These are phyloP conservation scores for Triglochin maritima DNA, from an alignment of 106 monocot species.

Conservation along the genomic window DNA sequence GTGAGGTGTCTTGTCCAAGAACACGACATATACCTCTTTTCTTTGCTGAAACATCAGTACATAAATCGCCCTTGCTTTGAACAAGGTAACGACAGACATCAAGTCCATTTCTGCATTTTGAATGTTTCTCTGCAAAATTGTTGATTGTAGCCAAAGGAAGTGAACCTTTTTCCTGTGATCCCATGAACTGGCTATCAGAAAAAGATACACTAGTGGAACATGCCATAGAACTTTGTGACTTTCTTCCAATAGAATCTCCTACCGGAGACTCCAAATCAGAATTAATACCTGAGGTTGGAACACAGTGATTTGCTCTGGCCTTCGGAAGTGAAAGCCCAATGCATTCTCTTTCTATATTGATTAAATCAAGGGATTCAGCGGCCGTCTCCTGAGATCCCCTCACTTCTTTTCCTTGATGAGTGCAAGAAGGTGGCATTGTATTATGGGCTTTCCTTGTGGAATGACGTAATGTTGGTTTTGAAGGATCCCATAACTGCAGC, in stretches of 20 bases:
- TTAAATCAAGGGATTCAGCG: background rate
- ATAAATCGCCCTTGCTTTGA: background rate
- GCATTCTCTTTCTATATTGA: background rate
- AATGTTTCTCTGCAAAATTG: constrained; percentile 20
- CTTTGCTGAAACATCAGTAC: constrained; percentile 6
- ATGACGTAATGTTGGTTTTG: too few relatives aligned
- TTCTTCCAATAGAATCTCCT: constrained; percentile 18
- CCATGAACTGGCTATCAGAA: constrained; percentile 63
- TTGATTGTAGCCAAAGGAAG: constrained; percentile 20
- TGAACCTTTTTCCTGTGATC: constrained; percentile 75
- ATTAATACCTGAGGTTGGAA: constrained; percentile 20
- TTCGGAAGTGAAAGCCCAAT: constrained; percentile 1
- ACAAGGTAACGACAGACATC: constrained; percentile 10
- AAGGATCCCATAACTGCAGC: too few relatives aligned
- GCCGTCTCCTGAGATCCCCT: background rate
- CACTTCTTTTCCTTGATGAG: background rate
- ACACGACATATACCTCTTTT: background rate
- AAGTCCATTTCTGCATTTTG: background rate
- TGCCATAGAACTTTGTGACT: constrained; percentile 20
- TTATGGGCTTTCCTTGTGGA: background rate
- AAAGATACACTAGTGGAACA: constrained; percentile 29
- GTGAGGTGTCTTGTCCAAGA: background rate
- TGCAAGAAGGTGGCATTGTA: background rate
- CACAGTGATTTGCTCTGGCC: constrained; percentile 1
- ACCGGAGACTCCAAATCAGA: constrained; percentile 27